Evolutionary conservation across 441 rosid genomes (phyloP), one percentile per base, ranked within the genome.

Genomic region (Adansonia rubrostipa): DNA sequence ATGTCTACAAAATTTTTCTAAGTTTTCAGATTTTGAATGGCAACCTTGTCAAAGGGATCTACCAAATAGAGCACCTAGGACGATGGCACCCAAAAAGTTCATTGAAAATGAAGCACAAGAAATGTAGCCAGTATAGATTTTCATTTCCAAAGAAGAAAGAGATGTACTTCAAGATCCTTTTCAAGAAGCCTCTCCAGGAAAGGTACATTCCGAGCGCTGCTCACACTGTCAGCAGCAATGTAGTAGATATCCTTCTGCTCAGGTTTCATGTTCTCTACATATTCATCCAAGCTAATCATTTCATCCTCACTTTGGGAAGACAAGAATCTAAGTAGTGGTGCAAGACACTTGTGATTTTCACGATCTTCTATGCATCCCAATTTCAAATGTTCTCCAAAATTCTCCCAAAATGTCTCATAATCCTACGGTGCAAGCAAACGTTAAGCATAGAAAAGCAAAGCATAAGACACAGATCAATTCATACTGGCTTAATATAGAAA

Each of bases 201-300:
- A 85, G 99, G 99, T 63, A 98, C 87, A 78, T 90, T 92, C 84
- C 77, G 92, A 61, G 98, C 99, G 82, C 98, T 92, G 67, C 88
- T 85, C 57, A 93, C 85, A 60, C 95, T 95, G 80, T 95, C 99
- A 11, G 98, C 76, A 76, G 99, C 99, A 65, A 93, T 89, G 80
- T 85, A 95, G 80, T 87, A 95, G 66, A 95, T 89, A 77, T 90
- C 93, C 85, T 95, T 95, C 84, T 95, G 99, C 65, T 95, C 97
- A 53, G 93, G 89, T 81, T 95, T 93, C 99, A 95, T 93, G 77
- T 93, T 93, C 85, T 93, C 99, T 10, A 92, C 92, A 81, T 95
- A 95, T 74, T 95, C 99, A 89, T 93, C 98, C 89, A 95, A 89
- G 86, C 98, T 91, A 81, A 95, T 93, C 94, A 92, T 85, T 72